Conservation (phyloP, 2,329 filamentous ascomycete species). For the Penicillium thymicola region DNA sequence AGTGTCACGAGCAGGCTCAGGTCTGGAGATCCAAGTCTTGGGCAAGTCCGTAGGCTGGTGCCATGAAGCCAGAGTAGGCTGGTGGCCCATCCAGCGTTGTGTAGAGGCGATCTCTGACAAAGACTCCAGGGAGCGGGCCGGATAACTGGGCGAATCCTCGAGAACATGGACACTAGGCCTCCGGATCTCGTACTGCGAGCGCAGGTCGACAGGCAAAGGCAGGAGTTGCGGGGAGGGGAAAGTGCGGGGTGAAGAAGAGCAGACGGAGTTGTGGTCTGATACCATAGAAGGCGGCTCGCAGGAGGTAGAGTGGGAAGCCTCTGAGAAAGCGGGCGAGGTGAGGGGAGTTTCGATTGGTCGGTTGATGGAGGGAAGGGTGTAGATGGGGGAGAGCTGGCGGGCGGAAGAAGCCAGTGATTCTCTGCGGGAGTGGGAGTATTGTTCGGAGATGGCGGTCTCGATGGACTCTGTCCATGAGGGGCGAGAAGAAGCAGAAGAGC, state of each 20-base stretch:
- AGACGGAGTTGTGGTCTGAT: constrained; percentile 65
- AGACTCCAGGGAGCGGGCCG: constrained; percentile 20
- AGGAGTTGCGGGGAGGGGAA: constrained; percentile 42
- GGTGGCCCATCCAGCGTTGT: constrained; percentile 30
- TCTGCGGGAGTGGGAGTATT: constrained; percentile 20
- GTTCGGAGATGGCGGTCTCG: constrained; percentile 13
- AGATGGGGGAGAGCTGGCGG: constrained; percentile 38
- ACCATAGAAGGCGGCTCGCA: constrained; percentile 66
- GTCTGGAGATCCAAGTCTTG: constrained; percentile 23
- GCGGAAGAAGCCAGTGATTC: constrained; percentile 25
- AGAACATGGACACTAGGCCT: constrained; percentile 29
- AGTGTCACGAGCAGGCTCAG: constrained; percentile 33
- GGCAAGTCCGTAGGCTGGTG: constrained; percentile 28
- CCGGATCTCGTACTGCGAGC: constrained; percentile 36
- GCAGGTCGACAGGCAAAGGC: constrained; percentile 44
- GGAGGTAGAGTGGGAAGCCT: constrained; percentile 56
- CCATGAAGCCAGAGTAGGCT: constrained; percentile 26
- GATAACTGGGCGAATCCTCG: constrained; percentile 27
- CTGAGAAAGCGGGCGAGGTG: constrained; percentile 63
- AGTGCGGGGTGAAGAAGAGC: constrained; percentile 57
- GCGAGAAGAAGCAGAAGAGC: constrained; percentile 24
- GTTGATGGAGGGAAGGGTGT: constrained; percentile 38
- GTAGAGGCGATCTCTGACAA: constrained; percentile 26
- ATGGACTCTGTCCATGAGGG: constrained; percentile 22
- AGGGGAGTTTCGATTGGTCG: constrained; percentile 54